Base-by-base conservation (phyloP, 2,329 filamentous ascomycete species). In the Phoma sp. region DNA sequence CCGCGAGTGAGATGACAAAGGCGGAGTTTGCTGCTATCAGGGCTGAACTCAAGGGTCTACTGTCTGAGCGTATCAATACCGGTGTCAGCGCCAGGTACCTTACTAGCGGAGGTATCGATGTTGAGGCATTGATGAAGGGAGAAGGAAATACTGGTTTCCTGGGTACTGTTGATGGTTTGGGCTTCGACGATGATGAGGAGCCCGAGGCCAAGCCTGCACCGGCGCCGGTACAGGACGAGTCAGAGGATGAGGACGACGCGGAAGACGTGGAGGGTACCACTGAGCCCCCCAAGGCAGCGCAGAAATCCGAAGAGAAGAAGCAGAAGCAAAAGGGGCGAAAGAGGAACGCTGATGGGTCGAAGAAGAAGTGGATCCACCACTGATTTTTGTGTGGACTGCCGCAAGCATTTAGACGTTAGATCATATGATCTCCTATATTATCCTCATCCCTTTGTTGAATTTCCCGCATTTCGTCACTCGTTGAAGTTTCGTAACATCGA, bases 21-120 rank as follows among this genome's bases (percentile, higher is more conserved):
- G 86, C 80, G 0, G 90, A 97, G 73, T 74, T 96, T 66, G 85
- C 81, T 1, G 83, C 80, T 0, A 74, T 95, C 71, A 84, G 86
- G 61, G 89, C 86, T 0, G 87, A 96, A 75, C 74, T 98, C 66
- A 88, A 84, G 65, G 82, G 84, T 38, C 74, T 96, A 64, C 74
- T 98, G 67, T 80, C 80, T 3, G 84, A 88, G 73, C 83, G 90
- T 55, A 84, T 97, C 51, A 97, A 97, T 68, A 82, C 91, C 13
- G 93, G 93, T 6, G 90, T 96, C 24, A 96, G 90, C 68, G 91
- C 93, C 77, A 84, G 83, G 67, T 98, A 97, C 74, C 80, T 97
- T 57, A 90, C 91, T 0, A 84, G 86, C n/a, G 90, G 91, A 0
- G 80, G 84, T n/a, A 85, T 96, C n/a, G 89, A 97, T 77, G 81